Percentiles rank a stretch among this genome's conserved stretches.
Conservation (phyloP, 2,329 filamentous ascomycete species). For the Cladosporium sp. region DNA sequence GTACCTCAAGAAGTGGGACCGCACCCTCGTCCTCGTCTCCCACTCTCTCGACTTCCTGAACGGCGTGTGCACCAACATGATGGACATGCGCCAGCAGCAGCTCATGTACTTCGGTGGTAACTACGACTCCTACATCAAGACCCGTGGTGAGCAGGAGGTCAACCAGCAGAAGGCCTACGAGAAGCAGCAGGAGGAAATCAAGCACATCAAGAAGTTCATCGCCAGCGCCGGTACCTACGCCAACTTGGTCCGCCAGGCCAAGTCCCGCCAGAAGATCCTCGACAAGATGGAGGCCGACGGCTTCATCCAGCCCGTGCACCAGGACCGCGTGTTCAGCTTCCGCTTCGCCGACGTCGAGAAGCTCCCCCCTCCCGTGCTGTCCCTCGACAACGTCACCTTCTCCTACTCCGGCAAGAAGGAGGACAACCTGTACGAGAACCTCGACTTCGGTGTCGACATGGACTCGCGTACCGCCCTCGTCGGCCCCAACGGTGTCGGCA, state of each 20-base stretch:
- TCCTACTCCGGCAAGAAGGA: slow-evolving; percentile 87
- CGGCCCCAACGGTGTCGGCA: slow-evolving; percentile 98
- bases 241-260: slow-evolving; percentile 98
- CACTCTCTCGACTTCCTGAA: slow-evolving; percentile 99
- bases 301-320: slow-evolving; percentile 85
- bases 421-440: slow-evolving; percentile 93
- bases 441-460: slow-evolving; percentile 99
- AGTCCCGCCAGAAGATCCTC: slow-evolving; percentile 98
- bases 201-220: slow-evolving; percentile 99
- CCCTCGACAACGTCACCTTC: slow-evolving; percentile 96
- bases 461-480: slow-evolving; percentile 96
- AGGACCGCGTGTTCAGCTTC: slow-evolving; percentile 92
- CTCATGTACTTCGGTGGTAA: slow-evolving; percentile 99
- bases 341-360: slow-evolving; percentile 98
- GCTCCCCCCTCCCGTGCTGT: slow-evolving; percentile 93
- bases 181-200: slow-evolving; percentile 99
- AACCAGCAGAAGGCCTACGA: slow-evolving; percentile 99
- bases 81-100: slow-evolving; percentile 89
- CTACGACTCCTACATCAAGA: slow-evolving; percentile 97
- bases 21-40: slow-evolving; percentile 91
- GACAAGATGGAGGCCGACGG: slow-evolving; percentile 99
- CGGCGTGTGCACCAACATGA: slow-evolving; percentile 97
- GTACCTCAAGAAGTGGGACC: slow-evolving; percentile 99
- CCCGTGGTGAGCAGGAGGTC: slow-evolving; percentile 84
- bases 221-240: slow-evolving; percentile 99